Base-by-base conservation (phyloP, 2,329 filamentous ascomycete species). In the Knufia petricola region DNA sequence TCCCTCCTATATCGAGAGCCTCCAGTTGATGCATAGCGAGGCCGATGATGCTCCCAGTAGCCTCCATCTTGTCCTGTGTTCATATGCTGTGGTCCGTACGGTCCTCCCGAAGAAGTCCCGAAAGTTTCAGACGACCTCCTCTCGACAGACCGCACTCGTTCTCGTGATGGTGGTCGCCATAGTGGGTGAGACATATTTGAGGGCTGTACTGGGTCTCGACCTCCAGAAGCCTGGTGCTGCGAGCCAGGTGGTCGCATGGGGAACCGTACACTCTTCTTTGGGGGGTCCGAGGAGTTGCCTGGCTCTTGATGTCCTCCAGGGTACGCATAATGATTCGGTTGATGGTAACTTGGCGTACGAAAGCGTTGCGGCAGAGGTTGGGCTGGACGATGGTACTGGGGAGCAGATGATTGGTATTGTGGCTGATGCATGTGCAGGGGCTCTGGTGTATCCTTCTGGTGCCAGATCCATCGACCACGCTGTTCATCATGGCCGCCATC, bases 401-500 rank as follows among this genome's bases (percentile, higher is more conserved):
- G 34, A 15, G 34, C 6, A 37, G 39, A 21, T 24, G 12, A 21
- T 13, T 41, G 20, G 24, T 41, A 36, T n/a, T 36, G 32, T 36
- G 32, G 32, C 13, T 8, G 32, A 6, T n/a, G 7, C 6, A n/a
- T 6, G 37, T 19, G 40, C 21, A 43, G 19, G 7, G 19, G 19
- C 2, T 10, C 15, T 4, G 43, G 43, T 3, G 32, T 10, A 24
- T 46, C 12, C 19, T 20, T 21, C 24, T 46, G 43, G 20, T 46
- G 43, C 43, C 43, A 46, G 9, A 46, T 31, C 43, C 43, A 46
- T 24, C 31, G 43, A 26, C 43, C 43, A 6, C 10, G 10, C 8
- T 31, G 26, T 8, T 17, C 31, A 26, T 37, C 43, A 19, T 37
- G 10, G 20, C 30, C 43, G 13, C 43, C 19, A 24, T 46, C 32